Evolutionary conservation across 129 eudicot species (phyloP).

Genomic region (Glebionis coronaria): DNA sequence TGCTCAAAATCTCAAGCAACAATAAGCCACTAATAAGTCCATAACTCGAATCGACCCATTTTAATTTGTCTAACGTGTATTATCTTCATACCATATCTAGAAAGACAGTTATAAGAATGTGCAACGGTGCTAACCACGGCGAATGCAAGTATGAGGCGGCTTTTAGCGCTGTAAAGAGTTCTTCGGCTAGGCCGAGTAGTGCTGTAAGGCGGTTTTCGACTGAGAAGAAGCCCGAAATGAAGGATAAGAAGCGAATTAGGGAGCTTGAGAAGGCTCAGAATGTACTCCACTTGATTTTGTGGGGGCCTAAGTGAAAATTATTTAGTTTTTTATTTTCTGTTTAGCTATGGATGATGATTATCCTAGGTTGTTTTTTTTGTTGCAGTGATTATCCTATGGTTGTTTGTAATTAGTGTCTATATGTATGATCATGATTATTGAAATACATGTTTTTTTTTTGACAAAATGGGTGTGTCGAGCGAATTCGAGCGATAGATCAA

Average conservation of each 20-base stretch:
- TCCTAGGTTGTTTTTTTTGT: too few species aligned
- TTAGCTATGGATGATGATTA: too few species aligned
- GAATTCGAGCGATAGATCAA: too few species aligned
- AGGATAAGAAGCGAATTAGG: slow-evolving; percentile 22
- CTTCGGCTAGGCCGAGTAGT: not conserved
- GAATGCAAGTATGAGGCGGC: slow-evolving; percentile 22
- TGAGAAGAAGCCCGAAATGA: slow-evolving; percentile 18
- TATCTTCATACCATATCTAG: not conserved
- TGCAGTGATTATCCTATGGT: too few species aligned
- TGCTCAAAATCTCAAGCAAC: too few species aligned
- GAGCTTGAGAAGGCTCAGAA: slow-evolving; percentile 29
- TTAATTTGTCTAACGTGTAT: not conserved
- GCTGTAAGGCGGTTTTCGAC: slow-evolving; percentile 6
- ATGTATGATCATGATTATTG: too few species aligned
- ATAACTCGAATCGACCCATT: too few species aligned
- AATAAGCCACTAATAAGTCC: too few species aligned
- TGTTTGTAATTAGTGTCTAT: too few species aligned
- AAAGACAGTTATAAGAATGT: slow-evolving; percentile 14
- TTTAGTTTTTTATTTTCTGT: too few species aligned
- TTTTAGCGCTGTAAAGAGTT: slow-evolving; percentile 6
- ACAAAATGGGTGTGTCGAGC: too few species aligned
- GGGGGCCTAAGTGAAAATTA: slow-evolving; percentile 32
- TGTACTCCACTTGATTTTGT: slow-evolving; percentile 28
- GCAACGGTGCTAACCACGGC: slow-evolving; percentile 20
- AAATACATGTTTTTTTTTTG: too few species aligned